Base-by-base conservation (phyloP, 2,329 filamentous ascomycete species). In the Talaromyces albobiverticillius region DNA sequence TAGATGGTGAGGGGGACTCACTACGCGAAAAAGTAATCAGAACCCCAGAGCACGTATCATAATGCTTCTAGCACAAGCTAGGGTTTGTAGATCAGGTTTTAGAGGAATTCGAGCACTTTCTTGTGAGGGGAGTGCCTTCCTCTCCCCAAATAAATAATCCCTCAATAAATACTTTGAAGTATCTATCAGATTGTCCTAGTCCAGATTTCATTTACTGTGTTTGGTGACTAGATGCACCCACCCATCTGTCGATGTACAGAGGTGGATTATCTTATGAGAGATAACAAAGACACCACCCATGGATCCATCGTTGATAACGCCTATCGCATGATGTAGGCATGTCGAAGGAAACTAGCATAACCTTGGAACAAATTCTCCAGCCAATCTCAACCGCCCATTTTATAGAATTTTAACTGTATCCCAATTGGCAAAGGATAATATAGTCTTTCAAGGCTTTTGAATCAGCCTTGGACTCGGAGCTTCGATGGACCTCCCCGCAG, bases 11-110 rank as follows among this genome's bases (percentile, higher is more conserved):
- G 38, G 36, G 38, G 46, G 46, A 46, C 51, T 43, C 16, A 22
- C 26, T 50, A 51, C 32, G 53, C 53, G 32, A 54, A 54, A 54
- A 40, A 54, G 53, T 45, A 54, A 54, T 38, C 18, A 46, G 38
- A 31, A 54, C 40, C 51, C 29, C 13, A n/a, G n/a, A 2, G 18
- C 11, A 7, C 20, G 18, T 51, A 51, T 16, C 6, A 22, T 11
- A 42, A 42, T 25, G 25, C 38, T 8, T 13, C n/a, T n/a, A 22
- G 34, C 36, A 31, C 16, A 20, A 41, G 23, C 11, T 38, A n/a
- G 22, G 32, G 32, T 38, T 22, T 41, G 25, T 22, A 49, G 34
- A 49, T 40, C 34, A 46, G 18, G 16, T 26, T n/a, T n/a, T n/a
- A n/a, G n/a, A n/a, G n/a, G n/a, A n/a, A n/a, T n/a, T n/a, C n/a